Evolutionary conservation across 2,329 filamentous ascomycete species (phyloP).

Genomic region (Neurospora sp.): DNA sequence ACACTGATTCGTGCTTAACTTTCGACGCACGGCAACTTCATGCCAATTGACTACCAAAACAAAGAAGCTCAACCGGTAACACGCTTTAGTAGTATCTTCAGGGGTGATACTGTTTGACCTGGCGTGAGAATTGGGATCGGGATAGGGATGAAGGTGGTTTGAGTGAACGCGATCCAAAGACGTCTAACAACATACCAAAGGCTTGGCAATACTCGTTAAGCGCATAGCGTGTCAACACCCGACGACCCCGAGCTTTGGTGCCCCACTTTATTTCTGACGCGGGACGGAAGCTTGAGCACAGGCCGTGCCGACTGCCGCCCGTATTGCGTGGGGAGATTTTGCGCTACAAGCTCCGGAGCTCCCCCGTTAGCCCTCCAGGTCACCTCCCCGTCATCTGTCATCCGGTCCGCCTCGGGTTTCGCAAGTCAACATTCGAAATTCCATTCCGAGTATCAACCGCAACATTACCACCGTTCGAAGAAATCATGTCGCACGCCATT

Average conservation of each 20-base stretch:
- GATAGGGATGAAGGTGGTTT: not conserved
- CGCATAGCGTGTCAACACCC: not conserved
- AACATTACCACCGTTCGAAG: not conserved
- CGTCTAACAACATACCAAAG: not conserved
- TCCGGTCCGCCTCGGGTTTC: not conserved
- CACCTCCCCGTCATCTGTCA: not conserved
- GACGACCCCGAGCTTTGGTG: not conserved
- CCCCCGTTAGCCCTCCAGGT: not conserved
- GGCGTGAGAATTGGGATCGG: not conserved
- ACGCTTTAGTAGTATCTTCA: not conserved
- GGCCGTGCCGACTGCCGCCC: not conserved
- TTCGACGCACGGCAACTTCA: not conserved
- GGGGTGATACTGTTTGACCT: not conserved
- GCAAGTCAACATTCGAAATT: constrained; percentile 3
- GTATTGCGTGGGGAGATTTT: not conserved
- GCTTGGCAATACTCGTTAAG: not conserved
- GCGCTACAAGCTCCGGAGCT: not conserved
- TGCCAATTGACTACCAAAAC: not conserved
- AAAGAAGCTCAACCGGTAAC: not conserved
- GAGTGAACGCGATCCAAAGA: not conserved
- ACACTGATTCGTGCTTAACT: not conserved
- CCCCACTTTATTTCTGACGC: not conserved
- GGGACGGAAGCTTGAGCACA: not conserved
- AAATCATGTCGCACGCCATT: constrained; percentile 29
- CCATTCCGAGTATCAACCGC: not conserved